Base-by-base conservation (phyloP, 208 protist genomes). In the Trypanosoma avium region DNA sequence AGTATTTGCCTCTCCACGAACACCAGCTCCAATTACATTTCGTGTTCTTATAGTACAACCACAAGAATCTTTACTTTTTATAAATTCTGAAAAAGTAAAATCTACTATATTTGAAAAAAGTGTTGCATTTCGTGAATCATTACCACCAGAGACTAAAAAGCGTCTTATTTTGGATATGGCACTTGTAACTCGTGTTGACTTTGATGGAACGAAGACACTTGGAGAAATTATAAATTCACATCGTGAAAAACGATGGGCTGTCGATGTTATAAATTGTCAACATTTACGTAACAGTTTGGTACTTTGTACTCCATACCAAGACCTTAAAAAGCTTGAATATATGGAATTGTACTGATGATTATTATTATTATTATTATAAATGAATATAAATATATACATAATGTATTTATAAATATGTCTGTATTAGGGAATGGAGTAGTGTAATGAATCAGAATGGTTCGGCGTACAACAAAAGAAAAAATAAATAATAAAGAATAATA, bases 181-280 rank as follows among this genome's bases (percentile, higher is more conserved):
- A 4, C 58, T 58, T 19, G 58, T 66, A 7, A 65, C 21, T 0
- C 69, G 69, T 33, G 63, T 75, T 22, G 69, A 75, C 42, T 75
- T 75, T 62, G 69, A 75, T 22, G 69, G 69, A 17, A 69, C 69
- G 17, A 66, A 75, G 46, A 45, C 50, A 13, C 43, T 75, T 5
- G 69, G 69, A 10, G 69, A 69, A 58, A 67, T 75, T 50, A 75
- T 75, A 22, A 69, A 50, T 35, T 38, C 61, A 19, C 61, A 75
- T 32, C 69, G 69, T 47, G 61, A 62, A 45, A 66, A 68, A 42
- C 21, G 33, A 4, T 75, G 69, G 69, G 30, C 30, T 22, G 69
- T 75, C 27, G 61, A 69, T 50, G 69, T 75, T 0, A 60, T 65
- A 27, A 67, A 75, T 30, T 55, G 35, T 21, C 61, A 68, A 27